These are phyloP conservation scores for Naganishia kalamii DNA, from an alignment of 768 basidiomycete genomes.

Conservation along the genomic window DNA sequence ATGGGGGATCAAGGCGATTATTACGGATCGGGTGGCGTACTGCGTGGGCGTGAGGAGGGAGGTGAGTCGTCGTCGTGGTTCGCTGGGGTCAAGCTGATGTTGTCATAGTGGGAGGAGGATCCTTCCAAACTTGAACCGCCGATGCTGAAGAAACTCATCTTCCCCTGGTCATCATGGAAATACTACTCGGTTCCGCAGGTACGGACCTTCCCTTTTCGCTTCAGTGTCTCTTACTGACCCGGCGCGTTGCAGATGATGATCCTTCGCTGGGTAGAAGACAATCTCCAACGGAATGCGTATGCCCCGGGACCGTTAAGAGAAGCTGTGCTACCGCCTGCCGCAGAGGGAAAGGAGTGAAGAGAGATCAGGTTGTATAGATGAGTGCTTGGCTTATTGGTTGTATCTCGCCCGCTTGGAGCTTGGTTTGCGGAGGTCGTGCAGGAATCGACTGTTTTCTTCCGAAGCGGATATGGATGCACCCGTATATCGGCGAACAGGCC, in stretches of 20 bases:
- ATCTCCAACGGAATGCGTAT: constrained; percentile 19
- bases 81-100: not conserved
- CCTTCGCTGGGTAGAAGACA: constrained; percentile 17
- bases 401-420: not conserved
- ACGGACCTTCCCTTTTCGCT: not conserved
- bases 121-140: constrained; percentile 27
- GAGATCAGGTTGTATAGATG: not conserved
- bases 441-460: too few relatives aligned
- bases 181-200: constrained; percentile 42
- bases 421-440: too few relatives aligned
- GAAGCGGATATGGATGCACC: too few relatives aligned
- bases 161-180: constrained; percentile 43
- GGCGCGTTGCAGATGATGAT: constrained; percentile 9
- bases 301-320: constrained; percentile 20
- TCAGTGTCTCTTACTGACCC: not conserved
- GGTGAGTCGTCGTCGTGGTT: constrained; percentile 21
- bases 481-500: too few relatives aligned
- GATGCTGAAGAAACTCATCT: constrained; percentile 28
- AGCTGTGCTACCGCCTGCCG: not conserved
- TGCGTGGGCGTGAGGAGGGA: constrained; percentile 39
- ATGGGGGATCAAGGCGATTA: constrained; percentile 45
- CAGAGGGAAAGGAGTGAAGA: not conserved
- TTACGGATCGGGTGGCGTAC: constrained; percentile 43
- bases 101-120: constrained; percentile 32
- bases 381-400: not conserved